These are phyloP conservation scores for Gracilaria gracilis DNA, from an alignment of 23 red algal species.

Conservation along the genomic window DNA sequence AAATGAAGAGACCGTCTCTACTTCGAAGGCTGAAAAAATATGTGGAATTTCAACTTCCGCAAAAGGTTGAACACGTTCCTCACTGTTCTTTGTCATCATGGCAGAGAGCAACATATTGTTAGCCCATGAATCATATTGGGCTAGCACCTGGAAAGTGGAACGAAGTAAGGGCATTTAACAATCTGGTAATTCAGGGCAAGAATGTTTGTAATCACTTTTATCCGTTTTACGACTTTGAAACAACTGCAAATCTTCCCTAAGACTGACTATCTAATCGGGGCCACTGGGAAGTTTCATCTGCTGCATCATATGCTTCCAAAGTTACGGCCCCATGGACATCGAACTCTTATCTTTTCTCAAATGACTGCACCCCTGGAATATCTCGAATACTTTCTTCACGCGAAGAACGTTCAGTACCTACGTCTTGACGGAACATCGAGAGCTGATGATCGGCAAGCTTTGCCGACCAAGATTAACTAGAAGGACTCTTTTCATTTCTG, in stretches of 20 bases:
- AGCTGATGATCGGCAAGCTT: constrained; percentile 86
- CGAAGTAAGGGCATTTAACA: constrained; percentile 75
- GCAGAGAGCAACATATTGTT: constrained; percentile 93
- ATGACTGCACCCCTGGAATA: constrained; percentile 96
- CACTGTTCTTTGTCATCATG: constrained; percentile 92
- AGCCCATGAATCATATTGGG: constrained; percentile 65
- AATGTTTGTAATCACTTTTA: constrained; percentile 99
- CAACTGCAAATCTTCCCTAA: constrained; percentile 55
- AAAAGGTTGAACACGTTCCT: constrained; percentile 89
- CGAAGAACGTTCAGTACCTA: constrained; percentile 79
- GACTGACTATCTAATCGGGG: constrained; percentile 86
- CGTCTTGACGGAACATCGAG: constrained; percentile 90
- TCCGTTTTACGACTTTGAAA: constrained; percentile 89
- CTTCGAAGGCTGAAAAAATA: constrained; percentile 90
- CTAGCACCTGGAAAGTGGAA: constrained; percentile 68
- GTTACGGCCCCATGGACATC: constrained; percentile 80
- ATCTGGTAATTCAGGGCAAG: constrained; percentile 92
- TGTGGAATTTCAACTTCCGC: constrained; percentile 88
- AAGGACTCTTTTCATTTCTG: constrained; percentile 85
- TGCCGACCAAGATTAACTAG: constrained; percentile 87
- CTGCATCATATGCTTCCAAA: constrained; percentile 88
- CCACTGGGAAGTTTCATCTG: constrained; percentile 94
- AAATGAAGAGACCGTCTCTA: constrained; percentile 88
- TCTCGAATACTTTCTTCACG: constrained; percentile 80
- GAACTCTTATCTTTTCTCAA: constrained; percentile 95